Percentiles rank a stretch among this genome's conserved stretches.
Evolutionary conservation across 371 early-diverging fungal genomes (phyloP).

Genomic region (Actinomortierella ambigua): DNA sequence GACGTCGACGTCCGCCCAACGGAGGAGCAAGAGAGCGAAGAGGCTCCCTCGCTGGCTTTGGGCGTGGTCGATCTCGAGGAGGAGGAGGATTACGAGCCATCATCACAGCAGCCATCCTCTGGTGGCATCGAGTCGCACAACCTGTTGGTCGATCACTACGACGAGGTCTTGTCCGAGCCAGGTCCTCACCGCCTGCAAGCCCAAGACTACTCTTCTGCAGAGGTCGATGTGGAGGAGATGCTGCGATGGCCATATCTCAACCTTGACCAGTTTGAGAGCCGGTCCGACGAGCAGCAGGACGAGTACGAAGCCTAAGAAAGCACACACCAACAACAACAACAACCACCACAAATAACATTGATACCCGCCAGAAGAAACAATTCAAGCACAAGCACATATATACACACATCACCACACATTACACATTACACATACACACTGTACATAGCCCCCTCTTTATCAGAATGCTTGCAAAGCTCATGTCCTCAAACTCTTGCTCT

Average conservation of each 20-base stretch:
- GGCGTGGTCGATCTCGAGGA: conserved; percentile 12
- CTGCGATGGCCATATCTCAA: conserved; percentile 38
- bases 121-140: neutral
- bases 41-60: conserved; percentile 29
- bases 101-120: too few species aligned
- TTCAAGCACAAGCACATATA: too few species aligned
- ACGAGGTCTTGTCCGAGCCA: too few species aligned
- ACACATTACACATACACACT: too few species aligned
- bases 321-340: too few species aligned
- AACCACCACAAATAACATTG: too few species aligned
- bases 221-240: conserved; percentile 44
- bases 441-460: too few species aligned
- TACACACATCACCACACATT: too few species aligned
- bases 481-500: too few species aligned
- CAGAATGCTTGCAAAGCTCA: too few species aligned
- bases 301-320: conserved; percentile 14
- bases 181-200: neutral
- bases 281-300: conserved; percentile 33
- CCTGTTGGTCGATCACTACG: neutral
- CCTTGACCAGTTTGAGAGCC: conserved; percentile 22
- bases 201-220: conserved; percentile 10
- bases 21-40: conserved; percentile 23
- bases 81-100: conserved; percentile 6
- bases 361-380: too few species aligned
- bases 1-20: conserved; percentile 24